These are phyloP conservation scores for Sphagnum magellanicum DNA, from an alignment of 228 moss, liverwort and hornwort genomes.

Conservation along the genomic window DNA sequence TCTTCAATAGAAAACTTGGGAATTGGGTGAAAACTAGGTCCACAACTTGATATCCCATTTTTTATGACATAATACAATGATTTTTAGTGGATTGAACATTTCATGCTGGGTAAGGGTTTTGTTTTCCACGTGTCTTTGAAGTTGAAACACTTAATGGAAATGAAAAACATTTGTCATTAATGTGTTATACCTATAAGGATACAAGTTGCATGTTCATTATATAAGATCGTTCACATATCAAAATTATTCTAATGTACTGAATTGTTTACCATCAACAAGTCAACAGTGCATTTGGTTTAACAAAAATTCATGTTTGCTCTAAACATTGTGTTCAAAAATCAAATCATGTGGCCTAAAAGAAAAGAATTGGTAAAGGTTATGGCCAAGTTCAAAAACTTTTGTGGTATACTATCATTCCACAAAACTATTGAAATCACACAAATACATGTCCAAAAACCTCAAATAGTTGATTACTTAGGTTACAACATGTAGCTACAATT, in stretches of 20 bases:
- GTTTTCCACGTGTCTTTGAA: background rate
- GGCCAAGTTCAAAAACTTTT: background rate
- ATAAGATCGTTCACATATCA: background rate
- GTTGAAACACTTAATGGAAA: background rate
- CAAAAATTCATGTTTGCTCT: background rate
- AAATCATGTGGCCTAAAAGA: background rate
- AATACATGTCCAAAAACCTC: background rate
- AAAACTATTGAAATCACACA: background rate
- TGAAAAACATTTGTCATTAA: background rate
- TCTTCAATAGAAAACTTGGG: background rate
- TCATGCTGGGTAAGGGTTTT: background rate
- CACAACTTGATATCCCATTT: background rate
- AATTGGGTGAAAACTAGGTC: background rate
- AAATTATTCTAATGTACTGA: background rate
- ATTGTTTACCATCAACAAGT: background rate
- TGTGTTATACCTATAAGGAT: background rate
- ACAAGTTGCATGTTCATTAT: background rate
- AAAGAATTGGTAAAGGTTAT: background rate
- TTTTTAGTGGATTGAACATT: background rate
- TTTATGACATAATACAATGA: background rate
- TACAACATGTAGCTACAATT: background rate
- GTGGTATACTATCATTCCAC: background rate
- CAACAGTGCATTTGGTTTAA: background rate
- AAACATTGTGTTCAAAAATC: background rate
- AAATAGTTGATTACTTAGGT: background rate